These are phyloP conservation scores for Solanum paucissectum DNA, from an alignment of 257 asterid species.

Conservation along the genomic window DNA sequence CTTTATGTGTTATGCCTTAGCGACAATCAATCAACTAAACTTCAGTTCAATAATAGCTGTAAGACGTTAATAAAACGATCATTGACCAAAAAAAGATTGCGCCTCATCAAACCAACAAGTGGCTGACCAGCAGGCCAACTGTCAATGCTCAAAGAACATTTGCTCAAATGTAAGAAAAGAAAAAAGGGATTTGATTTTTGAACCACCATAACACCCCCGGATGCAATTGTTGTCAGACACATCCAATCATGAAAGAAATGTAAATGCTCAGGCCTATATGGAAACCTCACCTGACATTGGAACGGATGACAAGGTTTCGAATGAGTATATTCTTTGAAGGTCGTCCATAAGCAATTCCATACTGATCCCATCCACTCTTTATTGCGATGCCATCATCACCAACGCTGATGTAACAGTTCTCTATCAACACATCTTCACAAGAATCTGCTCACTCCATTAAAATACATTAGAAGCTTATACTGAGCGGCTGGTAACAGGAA, in stretches of 20 bases:
- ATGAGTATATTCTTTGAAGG: constrained; percentile 19
- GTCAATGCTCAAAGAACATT: background rate
- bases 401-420: constrained; percentile 18
- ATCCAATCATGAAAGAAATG: background rate
- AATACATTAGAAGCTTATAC: background rate
- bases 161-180: background rate
- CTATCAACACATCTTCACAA: constrained; percentile 17
- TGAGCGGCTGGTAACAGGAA: background rate
- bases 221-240: background rate
- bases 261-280: background rate
- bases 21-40: background rate
- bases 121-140: background rate
- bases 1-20: background rate
- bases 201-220: background rate
- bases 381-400: constrained; percentile 24
- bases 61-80: background rate
- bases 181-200: background rate
- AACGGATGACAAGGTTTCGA: constrained; percentile 11
- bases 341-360: constrained; percentile 13
- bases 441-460: constrained; percentile 6
- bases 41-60: background rate
- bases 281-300: constrained; percentile 13
- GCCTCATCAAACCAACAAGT: background rate
- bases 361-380: constrained; percentile 25
- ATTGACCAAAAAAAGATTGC: background rate